phyloP scores from a whole-genome alignment of 2,329 filamentous ascomycete species.

The Paracoccidioides brasiliensis region DNA sequence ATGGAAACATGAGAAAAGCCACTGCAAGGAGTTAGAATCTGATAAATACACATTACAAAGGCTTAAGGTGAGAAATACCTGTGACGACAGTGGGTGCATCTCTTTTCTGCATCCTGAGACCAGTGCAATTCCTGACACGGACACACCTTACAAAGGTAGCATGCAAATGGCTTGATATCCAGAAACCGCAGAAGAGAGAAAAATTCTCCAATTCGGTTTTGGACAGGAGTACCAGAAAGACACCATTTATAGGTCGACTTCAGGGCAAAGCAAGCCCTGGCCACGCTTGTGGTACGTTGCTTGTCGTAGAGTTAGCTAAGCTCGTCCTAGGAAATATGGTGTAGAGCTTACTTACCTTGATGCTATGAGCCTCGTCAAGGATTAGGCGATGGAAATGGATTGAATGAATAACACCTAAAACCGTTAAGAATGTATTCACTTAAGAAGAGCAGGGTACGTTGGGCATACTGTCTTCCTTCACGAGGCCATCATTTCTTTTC shows the following conservation, averaged over 20 bases:
- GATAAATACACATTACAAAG: not conserved
- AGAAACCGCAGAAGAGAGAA: constrained; percentile 90
- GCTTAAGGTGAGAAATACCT: constrained; percentile 17
- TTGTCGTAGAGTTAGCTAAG: constrained; percentile 6
- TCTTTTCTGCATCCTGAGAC: constrained; percentile 58
- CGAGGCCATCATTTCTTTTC: constrained; percentile 61
- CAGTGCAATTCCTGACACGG: constrained; percentile 71
- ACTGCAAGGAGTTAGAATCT: constrained; percentile 20
- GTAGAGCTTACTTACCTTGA: constrained; percentile 47
- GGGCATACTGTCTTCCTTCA: constrained; percentile 56
- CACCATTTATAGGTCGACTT: constrained; percentile 89
- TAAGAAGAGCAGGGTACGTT: not conserved
- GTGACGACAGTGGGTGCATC: constrained; percentile 57
- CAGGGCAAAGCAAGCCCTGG: constrained; percentile 87
- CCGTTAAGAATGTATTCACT: constrained; percentile 1
- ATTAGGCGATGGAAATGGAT: constrained; percentile 84
- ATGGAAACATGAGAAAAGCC: constrained; percentile 60
- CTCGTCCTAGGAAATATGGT: not conserved
- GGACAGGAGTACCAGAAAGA: constrained; percentile 82
- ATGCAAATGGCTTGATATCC: constrained; percentile 75
- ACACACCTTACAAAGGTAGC: constrained; percentile 87
- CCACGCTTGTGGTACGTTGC: constrained; percentile 69
- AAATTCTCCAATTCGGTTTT: constrained; percentile 95
- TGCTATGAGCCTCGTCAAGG: constrained; percentile 89
- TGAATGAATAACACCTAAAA: constrained; percentile 59